Evolutionary conservation across 2,329 filamentous ascomycete genomes (phyloP).

Genomic region (Coniochaeta sp.): DNA sequence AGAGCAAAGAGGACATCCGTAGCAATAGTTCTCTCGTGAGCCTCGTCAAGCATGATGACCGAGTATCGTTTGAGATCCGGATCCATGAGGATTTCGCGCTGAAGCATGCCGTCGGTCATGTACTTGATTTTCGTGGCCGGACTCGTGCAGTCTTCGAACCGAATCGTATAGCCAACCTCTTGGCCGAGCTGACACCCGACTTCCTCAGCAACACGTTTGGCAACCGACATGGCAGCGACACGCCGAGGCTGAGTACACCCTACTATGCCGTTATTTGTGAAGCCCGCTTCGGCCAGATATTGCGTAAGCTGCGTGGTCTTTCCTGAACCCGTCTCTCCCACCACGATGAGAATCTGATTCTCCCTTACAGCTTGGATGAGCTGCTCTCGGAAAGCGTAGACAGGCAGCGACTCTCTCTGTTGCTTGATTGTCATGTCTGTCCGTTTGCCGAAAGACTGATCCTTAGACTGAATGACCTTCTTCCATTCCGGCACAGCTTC

Average conservation of each 20-base stretch:
- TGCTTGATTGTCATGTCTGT: slow-evolving; percentile 92
- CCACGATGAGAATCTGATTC: slow-evolving; percentile 90
- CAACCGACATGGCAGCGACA: slow-evolving; percentile 96
- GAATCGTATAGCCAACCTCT: slow-evolving; percentile 94
- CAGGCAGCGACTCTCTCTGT: slow-evolving; percentile 82
- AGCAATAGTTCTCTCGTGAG: slow-evolving; percentile 92
- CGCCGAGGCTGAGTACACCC: slow-evolving; percentile 95
- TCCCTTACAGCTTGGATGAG: slow-evolving; percentile 79
- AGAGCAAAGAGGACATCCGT: slow-evolving; percentile 94
- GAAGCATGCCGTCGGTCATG: slow-evolving; percentile 98
- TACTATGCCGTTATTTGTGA: slow-evolving; percentile 79
- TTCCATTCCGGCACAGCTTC: slow-evolving; percentile 90
- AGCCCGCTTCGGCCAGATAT: slow-evolving; percentile 88
- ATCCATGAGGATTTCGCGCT: slow-evolving; percentile 90
- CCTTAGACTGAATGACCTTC: slow-evolving; percentile 69
- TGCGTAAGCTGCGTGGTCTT: slow-evolving; percentile 97
- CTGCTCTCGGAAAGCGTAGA: slow-evolving; percentile 81
- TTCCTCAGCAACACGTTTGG: slow-evolving; percentile 93
- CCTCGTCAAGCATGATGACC: slow-evolving; percentile 96
- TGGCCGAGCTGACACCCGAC: slow-evolving; percentile 85
- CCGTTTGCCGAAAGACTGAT: slow-evolving; percentile 75
- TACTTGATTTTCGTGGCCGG: slow-evolving; percentile 93
- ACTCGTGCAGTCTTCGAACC: slow-evolving; percentile 91
- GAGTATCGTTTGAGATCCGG: slow-evolving; percentile 85
- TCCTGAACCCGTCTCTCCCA: slow-evolving; percentile 93